A percentile compares a stretch with the other conserved stretches of the same genome.
phyloP scores from a whole-genome alignment of 768 basidiomycete species.

The Termitomyces sp. region DNA sequence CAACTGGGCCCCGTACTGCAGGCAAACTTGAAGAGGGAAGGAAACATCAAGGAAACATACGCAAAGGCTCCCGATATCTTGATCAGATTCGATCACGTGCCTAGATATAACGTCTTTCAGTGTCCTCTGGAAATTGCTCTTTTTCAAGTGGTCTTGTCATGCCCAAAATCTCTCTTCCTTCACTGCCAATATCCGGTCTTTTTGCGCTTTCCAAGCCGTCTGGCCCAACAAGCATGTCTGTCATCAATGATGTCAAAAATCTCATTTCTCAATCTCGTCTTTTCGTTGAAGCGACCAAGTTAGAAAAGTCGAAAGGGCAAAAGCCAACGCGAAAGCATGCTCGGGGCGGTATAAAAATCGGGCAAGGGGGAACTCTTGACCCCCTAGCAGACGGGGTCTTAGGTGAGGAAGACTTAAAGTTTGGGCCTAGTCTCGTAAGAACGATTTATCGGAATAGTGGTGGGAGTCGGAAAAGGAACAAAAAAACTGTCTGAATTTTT shows the following conservation, averaged over 20 bases:
- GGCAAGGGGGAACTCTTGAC: conserved; percentile 94
- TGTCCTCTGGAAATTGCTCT: too few relatives aligned
- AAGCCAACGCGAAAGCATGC: conserved; percentile 39
- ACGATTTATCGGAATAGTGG: conserved; percentile 44
- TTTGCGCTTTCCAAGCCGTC: conserved; percentile 92
- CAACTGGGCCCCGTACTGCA: too few relatives aligned
- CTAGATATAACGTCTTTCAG: too few relatives aligned
- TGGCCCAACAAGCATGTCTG: conserved; percentile 88
- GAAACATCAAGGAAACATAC: too few relatives aligned
- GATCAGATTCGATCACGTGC: too few relatives aligned
- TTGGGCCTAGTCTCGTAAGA: background rate
- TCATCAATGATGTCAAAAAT: conserved; percentile 81
- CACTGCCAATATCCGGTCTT: conserved; percentile 70
- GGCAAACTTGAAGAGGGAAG: too few relatives aligned
- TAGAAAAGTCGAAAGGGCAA: conserved; percentile 48
- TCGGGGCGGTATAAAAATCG: conserved; percentile 68
- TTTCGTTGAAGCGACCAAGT: conserved; percentile 65
- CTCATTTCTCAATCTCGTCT: conserved; percentile 75
- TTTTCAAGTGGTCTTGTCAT: conserved; percentile 36
- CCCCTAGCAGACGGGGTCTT: conserved; percentile 95
- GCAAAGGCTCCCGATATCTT: too few relatives aligned
- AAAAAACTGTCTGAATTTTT: conserved; percentile 83
- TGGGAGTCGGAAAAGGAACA: conserved; percentile 88
- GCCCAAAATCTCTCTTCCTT: conserved; percentile 58
- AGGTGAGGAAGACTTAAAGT: conserved; percentile 44